These are phyloP conservation scores for Populus deltoides DNA, from an alignment of 345 rosid species.

Conservation along the genomic window DNA sequence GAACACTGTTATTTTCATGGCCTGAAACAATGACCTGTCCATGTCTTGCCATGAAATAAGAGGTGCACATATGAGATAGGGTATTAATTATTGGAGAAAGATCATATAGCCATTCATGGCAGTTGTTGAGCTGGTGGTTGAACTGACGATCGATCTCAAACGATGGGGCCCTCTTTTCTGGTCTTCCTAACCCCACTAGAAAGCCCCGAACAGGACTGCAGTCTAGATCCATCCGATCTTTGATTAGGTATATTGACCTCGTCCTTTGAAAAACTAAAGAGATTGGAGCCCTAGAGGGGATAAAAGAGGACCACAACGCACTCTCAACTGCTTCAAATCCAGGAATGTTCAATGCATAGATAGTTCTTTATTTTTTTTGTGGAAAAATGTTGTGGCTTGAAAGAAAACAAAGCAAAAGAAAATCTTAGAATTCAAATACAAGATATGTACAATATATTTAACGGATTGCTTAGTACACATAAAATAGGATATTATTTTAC, in stretches of 20 bases:
- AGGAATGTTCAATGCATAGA: neutral
- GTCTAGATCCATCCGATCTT: neutral
- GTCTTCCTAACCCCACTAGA: neutral
- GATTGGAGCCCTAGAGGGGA: neutral
- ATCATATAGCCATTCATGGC: neutral
- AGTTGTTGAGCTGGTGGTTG: slow-evolving; percentile 17
- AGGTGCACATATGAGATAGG: neutral
- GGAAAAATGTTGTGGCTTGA: neutral
- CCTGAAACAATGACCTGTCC: too few relatives aligned
- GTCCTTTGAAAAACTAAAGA: slow-evolving; percentile 10
- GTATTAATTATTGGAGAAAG: neutral
- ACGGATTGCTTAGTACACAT: too few relatives aligned
- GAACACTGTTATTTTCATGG: too few relatives aligned
- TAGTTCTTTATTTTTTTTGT: neutral
- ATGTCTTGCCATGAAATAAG: neutral
- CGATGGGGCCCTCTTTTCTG: slow-evolving; percentile 7
- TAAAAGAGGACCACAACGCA: neutral
- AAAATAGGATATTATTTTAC: too few relatives aligned
- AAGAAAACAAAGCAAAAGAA: neutral
- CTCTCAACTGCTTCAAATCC: slow-evolving; percentile 7
- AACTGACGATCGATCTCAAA: slow-evolving; percentile 15
- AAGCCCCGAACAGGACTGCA: slow-evolving; percentile 7
- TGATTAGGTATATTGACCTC: neutral
- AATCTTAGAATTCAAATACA: neutral
- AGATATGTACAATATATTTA: neutral